Evolutionary conservation across 345 rosid genomes (phyloP), one percentile per base, ranked within the genome.

Genomic region (Gossypium anomalum): DNA sequence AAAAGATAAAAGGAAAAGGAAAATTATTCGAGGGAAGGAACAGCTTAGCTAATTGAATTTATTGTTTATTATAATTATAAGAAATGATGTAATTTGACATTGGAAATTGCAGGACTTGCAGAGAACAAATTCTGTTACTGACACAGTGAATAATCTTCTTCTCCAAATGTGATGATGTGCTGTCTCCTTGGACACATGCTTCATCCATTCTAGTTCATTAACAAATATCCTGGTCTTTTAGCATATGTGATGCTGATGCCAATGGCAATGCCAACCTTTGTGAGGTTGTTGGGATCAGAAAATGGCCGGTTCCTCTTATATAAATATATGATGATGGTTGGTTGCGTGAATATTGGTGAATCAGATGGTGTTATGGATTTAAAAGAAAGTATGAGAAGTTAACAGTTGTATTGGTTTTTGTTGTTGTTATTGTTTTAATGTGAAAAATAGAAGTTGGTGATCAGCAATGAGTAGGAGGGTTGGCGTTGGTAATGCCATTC

Each of bases 121-220:
- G 90, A 86, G 90, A 77, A 93, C 99, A 72, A 90, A 95, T 82
- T 95, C 99, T 41, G 98, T 83, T 44, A 80, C 92, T 69, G 89
- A 90, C 41, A 93, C 97, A 73, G 97, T 95, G 86, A 93, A 95
- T 87, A 95, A 95, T 81, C 99, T 93, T 81, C 99, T 95, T 81
- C 99, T 93, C 75, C 99, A 95, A 83, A 93, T 88, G 89, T 93
- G 85, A 88, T 58, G 67, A 76, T 73, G 76, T 71, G 68, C 48
- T 55, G 38, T 34, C 49, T 76, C 61, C 60, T 75, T 29, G 38
- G 29, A 62, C 6, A 64, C 47, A 56, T 71, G 62, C 67, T 76
- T n/a, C 25, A 47, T 70, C 55, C 2, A 4, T 47, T 14, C 55
- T 1, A 9, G 58, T 14, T 1, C 10, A 2, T 0, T n/a, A 29